phyloP scores from a whole-genome alignment of 2,329 filamentous ascomycete species.

The Fusarium nematophilum region DNA sequence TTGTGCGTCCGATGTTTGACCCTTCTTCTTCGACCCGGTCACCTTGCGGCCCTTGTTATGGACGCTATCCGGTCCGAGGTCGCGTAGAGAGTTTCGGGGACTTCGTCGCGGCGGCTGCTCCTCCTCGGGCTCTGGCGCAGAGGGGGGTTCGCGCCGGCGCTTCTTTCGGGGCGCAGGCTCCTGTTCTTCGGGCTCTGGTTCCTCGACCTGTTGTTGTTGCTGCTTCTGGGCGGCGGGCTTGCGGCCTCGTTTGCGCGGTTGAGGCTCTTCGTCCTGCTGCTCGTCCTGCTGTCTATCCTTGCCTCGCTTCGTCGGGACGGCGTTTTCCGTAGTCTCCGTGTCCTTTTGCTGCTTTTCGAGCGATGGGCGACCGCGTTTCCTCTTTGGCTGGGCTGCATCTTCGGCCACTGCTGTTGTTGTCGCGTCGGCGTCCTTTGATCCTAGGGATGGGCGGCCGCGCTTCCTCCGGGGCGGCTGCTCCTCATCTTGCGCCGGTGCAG shows the following conservation, averaged over 20 bases:
- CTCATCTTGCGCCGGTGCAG: constrained; percentile 16
- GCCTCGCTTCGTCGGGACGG: constrained; percentile 28
- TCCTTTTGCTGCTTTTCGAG: constrained; percentile 27
- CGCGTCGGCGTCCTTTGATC: constrained; percentile 20
- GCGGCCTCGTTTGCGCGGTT: constrained; percentile 18
- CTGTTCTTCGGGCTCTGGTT: constrained; percentile 22
- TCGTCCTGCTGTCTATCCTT: constrained; percentile 21
- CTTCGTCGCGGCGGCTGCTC: constrained; percentile 26
- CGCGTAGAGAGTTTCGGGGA: constrained; percentile 32
- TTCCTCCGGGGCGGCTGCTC: constrained; percentile 38
- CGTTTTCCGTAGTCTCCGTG: constrained; percentile 19
- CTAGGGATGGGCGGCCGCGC: constrained; percentile 45
- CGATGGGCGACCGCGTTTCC: constrained; percentile 52
- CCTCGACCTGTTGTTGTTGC: constrained; percentile 9
- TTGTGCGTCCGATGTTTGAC: neutral
- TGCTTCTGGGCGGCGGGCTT: constrained; percentile 9
- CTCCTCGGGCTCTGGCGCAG: constrained; percentile 4
- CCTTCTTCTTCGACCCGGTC: constrained; percentile 21
- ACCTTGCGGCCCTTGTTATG: constrained; percentile 33
- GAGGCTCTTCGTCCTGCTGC: constrained; percentile 8
- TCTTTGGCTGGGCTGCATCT: constrained; percentile 45
- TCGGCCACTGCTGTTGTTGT: constrained; percentile 23
- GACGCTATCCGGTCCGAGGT: constrained; percentile 14
- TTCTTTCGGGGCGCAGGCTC: constrained; percentile 26
- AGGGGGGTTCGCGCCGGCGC: constrained; percentile 15